Evolutionary conservation across 1,284 basidiomycete species (phyloP), one percentile per base, ranked within the genome.

Genomic region (Trametes pubescens): DNA sequence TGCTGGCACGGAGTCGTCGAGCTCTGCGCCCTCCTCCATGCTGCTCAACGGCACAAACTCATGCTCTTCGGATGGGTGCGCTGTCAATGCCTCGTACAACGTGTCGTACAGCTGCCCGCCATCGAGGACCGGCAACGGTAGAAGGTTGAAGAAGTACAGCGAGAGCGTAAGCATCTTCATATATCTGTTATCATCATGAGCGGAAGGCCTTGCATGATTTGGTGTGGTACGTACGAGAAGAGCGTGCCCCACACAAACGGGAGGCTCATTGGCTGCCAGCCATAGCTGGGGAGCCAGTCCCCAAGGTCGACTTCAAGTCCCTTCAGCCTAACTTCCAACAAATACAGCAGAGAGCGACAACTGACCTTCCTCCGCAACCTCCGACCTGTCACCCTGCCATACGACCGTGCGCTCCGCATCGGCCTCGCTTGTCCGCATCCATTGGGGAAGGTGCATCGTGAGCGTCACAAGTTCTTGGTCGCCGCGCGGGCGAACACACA

Each of bases 281-380:
- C 49, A 24, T 78, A 76, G 1, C 84, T 78, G 1, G 90, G 82
- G 0, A 79, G 73, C 61, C 84, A 79, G 22, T 67, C 77, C 13
- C 84, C 80, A 2, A 90, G 81, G 51, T 78, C 76, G n/a, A 92
- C 91, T 92, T 59, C 22, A 6, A 13, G 8, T 22, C 21, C 10
- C 22, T 47, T 47, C 3, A 24, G 22, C 21, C 11, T 21, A 24
- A 10, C 11, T 13, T 4, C 21, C 21, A 9, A 6, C 11, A 2
- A 24, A 9, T 8, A 22, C n/a, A n/a, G n/a, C n/a, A 24, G 24
- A 3, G 2, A 8, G 1, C 24, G 14, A 5, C 37, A 16, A 68
- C 80, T n/a, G 51, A 90, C 91, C 85, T 82, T 92, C 85, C 54
- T 90, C 85, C 76, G 81, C 84, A 0, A 93, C 79, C 73, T 93